These are phyloP conservation scores for Sporothrix luriei DNA, from an alignment of 2,329 filamentous ascomycete genomes.

Conservation along the genomic window DNA sequence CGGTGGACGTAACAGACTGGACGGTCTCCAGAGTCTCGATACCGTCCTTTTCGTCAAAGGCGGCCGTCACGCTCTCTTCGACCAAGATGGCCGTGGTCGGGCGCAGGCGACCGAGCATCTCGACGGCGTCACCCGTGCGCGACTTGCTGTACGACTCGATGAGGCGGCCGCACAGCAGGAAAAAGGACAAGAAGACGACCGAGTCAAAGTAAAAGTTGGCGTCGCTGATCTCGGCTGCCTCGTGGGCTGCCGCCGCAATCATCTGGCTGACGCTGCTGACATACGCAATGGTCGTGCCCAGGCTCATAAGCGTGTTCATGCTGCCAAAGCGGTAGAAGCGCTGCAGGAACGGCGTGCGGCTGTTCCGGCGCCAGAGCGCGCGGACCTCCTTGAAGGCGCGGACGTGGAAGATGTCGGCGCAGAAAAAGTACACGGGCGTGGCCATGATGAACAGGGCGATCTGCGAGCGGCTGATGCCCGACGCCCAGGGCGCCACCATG, in stretches of 20 bases:
- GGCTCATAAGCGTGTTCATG: constrained; percentile 92
- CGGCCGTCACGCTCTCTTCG: constrained; percentile 42
- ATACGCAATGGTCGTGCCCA: constrained; percentile 87
- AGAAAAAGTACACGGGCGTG: constrained; percentile 84
- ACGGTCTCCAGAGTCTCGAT: constrained; percentile 37
- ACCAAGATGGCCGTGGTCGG: constrained; percentile 76
- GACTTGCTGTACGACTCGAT: constrained; percentile 91
- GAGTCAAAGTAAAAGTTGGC: constrained; percentile 82
- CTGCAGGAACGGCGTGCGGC: constrained; percentile 69
- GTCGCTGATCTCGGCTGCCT: constrained; percentile 47
- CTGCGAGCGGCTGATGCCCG: constrained; percentile 74
- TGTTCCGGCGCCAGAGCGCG: constrained; percentile 75
- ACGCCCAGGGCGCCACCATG: constrained; percentile 70
- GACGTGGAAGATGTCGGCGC: constrained; percentile 80
- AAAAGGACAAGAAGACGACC: constrained; percentile 87
- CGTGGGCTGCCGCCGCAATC: constrained; percentile 60
- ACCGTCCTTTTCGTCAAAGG: constrained; percentile 43
- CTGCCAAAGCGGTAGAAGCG: constrained; percentile 92
- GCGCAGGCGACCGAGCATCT: constrained; percentile 74
- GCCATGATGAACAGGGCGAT: constrained; percentile 79
- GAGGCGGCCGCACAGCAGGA: constrained; percentile 73
- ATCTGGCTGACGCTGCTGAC: constrained; percentile 79
- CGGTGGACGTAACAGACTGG: not conserved
- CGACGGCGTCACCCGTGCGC: constrained; percentile 83
- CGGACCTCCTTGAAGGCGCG: constrained; percentile 77